Conservation (phyloP, 2,329 filamentous ascomycete species). For the Raffaelea albimanens region DNA sequence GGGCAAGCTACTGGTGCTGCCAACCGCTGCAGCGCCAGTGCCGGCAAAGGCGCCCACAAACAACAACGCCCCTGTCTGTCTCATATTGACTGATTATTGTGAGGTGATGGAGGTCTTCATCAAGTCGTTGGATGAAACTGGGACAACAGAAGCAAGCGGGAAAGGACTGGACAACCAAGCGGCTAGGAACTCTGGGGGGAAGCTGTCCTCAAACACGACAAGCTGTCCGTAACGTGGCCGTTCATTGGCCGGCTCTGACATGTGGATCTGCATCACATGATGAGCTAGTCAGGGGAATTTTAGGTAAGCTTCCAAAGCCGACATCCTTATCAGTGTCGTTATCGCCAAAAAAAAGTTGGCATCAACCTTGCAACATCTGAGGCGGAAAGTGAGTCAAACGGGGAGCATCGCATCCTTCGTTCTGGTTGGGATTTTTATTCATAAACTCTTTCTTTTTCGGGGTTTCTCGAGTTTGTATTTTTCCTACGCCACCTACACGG, state of each 20-base stretch:
- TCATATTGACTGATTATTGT: slow-evolving; percentile 26
- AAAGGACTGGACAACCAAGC: background rate
- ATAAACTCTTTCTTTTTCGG: no score
- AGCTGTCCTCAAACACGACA: slow-evolving; percentile 7
- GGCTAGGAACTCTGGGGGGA: background rate
- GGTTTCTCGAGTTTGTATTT: no score
- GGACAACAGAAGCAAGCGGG: background rate
- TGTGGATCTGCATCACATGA: background rate
- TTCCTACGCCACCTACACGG: no score
- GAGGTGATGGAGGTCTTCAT: slow-evolving; percentile 2
- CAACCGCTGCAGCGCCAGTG: slow-evolving; percentile 45
- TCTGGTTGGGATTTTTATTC: no score
- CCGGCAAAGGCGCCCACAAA: slow-evolving; percentile 41
- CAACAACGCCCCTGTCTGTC: slow-evolving; percentile 38
- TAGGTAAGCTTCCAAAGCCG: background rate
- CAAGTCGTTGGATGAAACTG: slow-evolving; percentile 4
- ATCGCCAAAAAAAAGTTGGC: slow-evolving; percentile 1
- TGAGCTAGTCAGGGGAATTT: no score
- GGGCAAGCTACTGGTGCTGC: slow-evolving; percentile 60
- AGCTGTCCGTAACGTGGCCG: slow-evolving; percentile 12
- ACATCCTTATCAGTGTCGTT: background rate
- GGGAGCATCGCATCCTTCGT: no score
- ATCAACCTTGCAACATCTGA: no score
- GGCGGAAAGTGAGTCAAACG: no score
- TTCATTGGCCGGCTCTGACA: slow-evolving; percentile 4